Evolutionary conservation across 148 eudicot species (phyloP), one percentile per base, ranked within the genome.

Genomic region (Rhododendron molle): DNA sequence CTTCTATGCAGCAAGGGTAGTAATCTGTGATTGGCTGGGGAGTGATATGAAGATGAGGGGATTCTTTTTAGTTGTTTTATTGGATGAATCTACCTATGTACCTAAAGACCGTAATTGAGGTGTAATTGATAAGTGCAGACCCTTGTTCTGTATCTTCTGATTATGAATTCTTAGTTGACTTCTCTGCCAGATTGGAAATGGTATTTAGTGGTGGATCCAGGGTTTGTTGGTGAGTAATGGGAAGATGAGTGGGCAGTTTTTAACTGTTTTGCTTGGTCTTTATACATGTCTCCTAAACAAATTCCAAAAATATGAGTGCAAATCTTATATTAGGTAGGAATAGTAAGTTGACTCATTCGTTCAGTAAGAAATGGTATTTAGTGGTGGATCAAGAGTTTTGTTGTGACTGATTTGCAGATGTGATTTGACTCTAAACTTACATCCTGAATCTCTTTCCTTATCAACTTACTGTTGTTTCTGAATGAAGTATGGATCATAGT

Each of bases 151-250:
- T n/a, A n/a, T n/a, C n/a, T n/a, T n/a, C n/a, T n/a, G 28, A 9
- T 12, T 23, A 6, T 83, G 34, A 79, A 44, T 65, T 82, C 28
- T 20, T 50, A 30, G 62, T 30, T 72, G 58, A 49, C n/a, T 32
- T 47, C 76, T 83, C 28, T 72, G 74, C 6, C 47, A 47, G 79
- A 44, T 83, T 72, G 46, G 20, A 44, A 46, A 49, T 71, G 74
- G 46, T 32, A 7, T 32, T 20, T 15, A 72, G 30, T 72, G 2
- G 5, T 7, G 65, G 78, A 71, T 83, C 85, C 47, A 16, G 77
- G 85, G 38, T 83, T 83, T 83, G 32, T 20, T 76, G 50, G 80
- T 40, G 80, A 76, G 50, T 21, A 50, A 40, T 76, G 23, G 46
- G 50, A 76, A 76, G 49, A 76, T 21, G 50, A 20, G 28, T 18